Percentiles rank a stretch among this genome's conserved stretches.
Conservation (phyloP, 2,329 filamentous ascomycete species). For the Colletotrichum musicola region DNA sequence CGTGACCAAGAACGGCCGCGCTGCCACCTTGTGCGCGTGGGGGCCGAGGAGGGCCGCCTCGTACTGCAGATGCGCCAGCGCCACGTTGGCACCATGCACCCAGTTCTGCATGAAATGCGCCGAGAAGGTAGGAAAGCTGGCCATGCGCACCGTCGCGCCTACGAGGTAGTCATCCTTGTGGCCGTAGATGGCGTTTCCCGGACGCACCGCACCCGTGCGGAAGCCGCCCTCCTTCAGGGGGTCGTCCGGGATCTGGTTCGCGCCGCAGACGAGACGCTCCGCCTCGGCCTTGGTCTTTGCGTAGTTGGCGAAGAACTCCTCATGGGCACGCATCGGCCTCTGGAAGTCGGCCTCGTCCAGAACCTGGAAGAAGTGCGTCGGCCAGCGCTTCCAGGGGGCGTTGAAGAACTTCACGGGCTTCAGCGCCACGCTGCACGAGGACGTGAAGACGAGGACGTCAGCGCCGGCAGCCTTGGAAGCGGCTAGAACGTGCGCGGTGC, state of each 20-base stretch:
- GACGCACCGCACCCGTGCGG: constrained; percentile 66
- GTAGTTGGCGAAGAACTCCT: constrained; percentile 64
- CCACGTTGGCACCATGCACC: constrained; percentile 64
- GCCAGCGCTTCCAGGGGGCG: constrained; percentile 56
- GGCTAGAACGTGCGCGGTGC: constrained; percentile 62
- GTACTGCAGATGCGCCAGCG: constrained; percentile 65
- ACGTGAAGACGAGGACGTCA: constrained; percentile 65
- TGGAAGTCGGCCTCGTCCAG: constrained; percentile 59
- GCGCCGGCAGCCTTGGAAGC: constrained; percentile 61
- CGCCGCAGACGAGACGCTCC: constrained; percentile 62
- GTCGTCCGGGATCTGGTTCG: constrained; percentile 47
- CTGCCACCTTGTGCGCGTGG: constrained; percentile 52
- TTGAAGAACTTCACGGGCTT: constrained; percentile 57
- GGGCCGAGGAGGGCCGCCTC: constrained; percentile 62
- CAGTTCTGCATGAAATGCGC: constrained; percentile 61
- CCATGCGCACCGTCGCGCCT: constrained; percentile 52
- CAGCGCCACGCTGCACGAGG: constrained; percentile 59
- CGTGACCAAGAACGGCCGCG: constrained; percentile 63
- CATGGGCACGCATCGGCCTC: constrained; percentile 52
- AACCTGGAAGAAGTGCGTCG: constrained; percentile 58
- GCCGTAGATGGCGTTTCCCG: constrained; percentile 66
- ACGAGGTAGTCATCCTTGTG: constrained; percentile 58
- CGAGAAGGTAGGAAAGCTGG: constrained; percentile 58
- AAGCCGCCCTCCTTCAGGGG: constrained; percentile 49
- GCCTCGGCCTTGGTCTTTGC: constrained; percentile 64